A percentile compares a stretch with the other conserved stretches of the same genome.
phyloP scores from a whole-genome alignment of 208 protist genomes.

The Giardia duodenalis region DNA sequence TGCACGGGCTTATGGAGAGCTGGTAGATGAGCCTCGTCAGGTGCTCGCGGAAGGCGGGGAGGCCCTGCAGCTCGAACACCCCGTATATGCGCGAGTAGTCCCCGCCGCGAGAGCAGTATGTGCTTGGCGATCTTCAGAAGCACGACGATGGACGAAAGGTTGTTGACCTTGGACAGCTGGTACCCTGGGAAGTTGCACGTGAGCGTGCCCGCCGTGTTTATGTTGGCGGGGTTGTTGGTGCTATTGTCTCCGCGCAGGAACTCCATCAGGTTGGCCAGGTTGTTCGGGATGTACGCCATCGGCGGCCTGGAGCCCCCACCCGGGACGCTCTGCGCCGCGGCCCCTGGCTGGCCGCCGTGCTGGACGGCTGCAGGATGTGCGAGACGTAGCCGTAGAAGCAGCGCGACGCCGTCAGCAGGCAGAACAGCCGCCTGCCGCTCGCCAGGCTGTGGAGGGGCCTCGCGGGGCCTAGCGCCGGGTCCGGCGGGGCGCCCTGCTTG shows the following conservation, averaged over 20 bases:
- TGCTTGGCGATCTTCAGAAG: not conserved
- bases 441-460: not conserved
- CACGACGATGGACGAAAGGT: not conserved
- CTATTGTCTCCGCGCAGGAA: not conserved
- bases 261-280: constrained; percentile 3
- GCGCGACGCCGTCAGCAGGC: not conserved
- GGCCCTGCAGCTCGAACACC: not conserved
- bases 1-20: not conserved
- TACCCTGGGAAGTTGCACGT: constrained; percentile 19
- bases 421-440: not conserved
- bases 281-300: not conserved
- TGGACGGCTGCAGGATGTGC: not conserved
- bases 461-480: not conserved
- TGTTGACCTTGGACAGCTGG: not conserved
- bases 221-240: not conserved
- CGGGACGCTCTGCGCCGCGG: not conserved
- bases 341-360: not conserved
- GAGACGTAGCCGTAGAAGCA: not conserved
- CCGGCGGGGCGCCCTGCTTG: not conserved
- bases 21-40: not conserved
- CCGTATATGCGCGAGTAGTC: not conserved
- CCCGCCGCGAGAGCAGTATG: not conserved
- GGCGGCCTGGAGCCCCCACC: not conserved
- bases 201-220: not conserved
- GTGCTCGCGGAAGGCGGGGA: not conserved